Conservation (phyloP, 2,329 filamentous ascomycete genomes). For the Diplocarpon mali region DNA sequence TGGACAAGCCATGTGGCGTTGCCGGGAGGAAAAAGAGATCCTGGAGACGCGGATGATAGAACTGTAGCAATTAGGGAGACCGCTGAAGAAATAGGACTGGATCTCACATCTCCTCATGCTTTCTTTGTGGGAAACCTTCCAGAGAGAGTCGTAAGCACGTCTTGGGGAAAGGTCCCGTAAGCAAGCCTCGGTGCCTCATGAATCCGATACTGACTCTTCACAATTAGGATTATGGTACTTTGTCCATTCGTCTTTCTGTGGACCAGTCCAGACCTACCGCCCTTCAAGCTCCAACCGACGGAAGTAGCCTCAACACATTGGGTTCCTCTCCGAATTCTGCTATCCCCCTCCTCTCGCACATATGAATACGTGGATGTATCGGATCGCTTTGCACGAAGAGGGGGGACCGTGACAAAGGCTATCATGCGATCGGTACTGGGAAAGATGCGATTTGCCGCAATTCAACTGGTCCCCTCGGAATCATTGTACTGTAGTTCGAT, state of each 20-base stretch:
- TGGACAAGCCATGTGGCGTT: constrained; percentile 62
- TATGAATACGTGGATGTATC: constrained; percentile 53
- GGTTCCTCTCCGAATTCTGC: constrained; percentile 51
- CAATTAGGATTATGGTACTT: constrained; percentile 50
- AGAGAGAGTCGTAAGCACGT: constrained; percentile 53
- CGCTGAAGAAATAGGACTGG: constrained; percentile 54
- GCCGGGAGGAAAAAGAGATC: constrained; percentile 56
- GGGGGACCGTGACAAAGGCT: constrained; percentile 41
- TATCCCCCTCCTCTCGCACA: constrained; percentile 49
- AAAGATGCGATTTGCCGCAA: constrained; percentile 57
- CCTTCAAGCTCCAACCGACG: constrained; percentile 51
- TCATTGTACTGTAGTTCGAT: constrained; percentile 45
- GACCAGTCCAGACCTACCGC: constrained; percentile 42
- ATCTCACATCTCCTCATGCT: constrained; percentile 38
- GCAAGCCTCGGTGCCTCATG: constrained; percentile 19
- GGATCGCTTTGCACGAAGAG: constrained; percentile 45
- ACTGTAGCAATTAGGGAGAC: constrained; percentile 54
- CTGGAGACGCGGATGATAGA: constrained; percentile 50
- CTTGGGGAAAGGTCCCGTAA: constrained; percentile 54
- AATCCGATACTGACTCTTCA: constrained; percentile 12
- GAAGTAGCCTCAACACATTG: constrained; percentile 61
- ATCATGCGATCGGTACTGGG: constrained; percentile 47
- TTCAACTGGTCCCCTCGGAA: constrained; percentile 50
- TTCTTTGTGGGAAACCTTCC: constrained; percentile 49
- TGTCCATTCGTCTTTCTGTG: constrained; percentile 58